phyloP scores from a whole-genome alignment of 1,284 basidiomycete genomes.

The Trichosporon faecale region DNA sequence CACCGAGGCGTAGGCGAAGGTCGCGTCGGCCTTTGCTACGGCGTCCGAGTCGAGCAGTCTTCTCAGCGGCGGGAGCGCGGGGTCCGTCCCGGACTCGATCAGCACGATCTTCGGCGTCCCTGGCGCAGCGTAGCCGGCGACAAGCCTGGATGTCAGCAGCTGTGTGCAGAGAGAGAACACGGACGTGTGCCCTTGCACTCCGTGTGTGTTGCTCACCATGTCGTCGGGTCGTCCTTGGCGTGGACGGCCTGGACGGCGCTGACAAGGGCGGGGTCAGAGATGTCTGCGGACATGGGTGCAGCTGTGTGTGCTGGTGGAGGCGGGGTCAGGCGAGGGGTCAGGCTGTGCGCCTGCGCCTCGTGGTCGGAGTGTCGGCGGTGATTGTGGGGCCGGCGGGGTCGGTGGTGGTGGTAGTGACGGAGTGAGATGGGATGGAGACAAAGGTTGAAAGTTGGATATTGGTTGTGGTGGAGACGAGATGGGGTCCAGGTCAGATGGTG shows the following conservation, averaged over 20 bases:
- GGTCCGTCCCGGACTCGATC: slow-evolving; percentile 29
- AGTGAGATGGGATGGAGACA: background rate
- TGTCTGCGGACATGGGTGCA: slow-evolving; percentile 38
- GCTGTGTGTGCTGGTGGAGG: background rate
- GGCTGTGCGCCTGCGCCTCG: slow-evolving; percentile 2
- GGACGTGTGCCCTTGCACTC: background rate
- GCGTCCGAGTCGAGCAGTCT: slow-evolving; percentile 12
- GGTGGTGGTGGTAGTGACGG: background rate
- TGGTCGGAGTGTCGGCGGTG: background rate
- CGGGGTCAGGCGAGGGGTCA: slow-evolving; percentile 1
- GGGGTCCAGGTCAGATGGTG: background rate
- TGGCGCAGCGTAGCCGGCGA: slow-evolving; percentile 32
- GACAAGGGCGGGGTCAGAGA: slow-evolving; percentile 35
- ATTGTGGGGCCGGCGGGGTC: background rate
- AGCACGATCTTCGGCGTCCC: slow-evolving; percentile 24
- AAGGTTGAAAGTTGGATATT: background rate
- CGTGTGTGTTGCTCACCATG: slow-evolving; percentile 31
- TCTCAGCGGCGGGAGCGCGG: slow-evolving; percentile 23
- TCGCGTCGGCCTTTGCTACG: background rate
- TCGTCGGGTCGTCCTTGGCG: slow-evolving; percentile 26
- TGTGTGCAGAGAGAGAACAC: background rate
- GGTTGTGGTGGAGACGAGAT: background rate
- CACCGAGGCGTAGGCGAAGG: slow-evolving; percentile 12
- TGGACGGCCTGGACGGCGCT: slow-evolving; percentile 26
- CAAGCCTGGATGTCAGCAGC: slow-evolving; percentile 26